Evolutionary conservation across 225 moss, liverwort and hornwort genomes (phyloP).

Genomic region (Straminergon stramineum): DNA sequence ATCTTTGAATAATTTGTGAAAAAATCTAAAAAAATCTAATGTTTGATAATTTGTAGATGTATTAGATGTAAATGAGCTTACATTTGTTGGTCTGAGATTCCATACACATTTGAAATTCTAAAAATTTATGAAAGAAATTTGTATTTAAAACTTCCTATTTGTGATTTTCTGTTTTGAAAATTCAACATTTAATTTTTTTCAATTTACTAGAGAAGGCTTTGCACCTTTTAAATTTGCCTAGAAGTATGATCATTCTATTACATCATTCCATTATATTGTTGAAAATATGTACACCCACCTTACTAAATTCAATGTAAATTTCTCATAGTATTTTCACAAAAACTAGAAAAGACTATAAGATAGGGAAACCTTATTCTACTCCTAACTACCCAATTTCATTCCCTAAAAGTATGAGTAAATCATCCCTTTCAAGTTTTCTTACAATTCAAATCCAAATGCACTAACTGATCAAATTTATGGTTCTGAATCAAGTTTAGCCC

Average conservation of each 20-base stretch:
- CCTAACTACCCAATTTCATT: not conserved
- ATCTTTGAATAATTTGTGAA: not conserved
- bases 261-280: not conserved
- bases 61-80: not conserved
- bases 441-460: not conserved
- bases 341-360: not conserved
- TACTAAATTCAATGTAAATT: not conserved
- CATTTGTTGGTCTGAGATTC: not conserved
- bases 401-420: not conserved
- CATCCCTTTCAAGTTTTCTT: not conserved
- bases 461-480: not conserved
- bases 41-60: not conserved
- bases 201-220: not conserved
- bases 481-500: accelerated
- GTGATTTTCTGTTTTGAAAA: accelerated
- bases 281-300: not conserved
- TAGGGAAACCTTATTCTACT: not conserved
- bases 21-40: not conserved
- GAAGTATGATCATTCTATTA: not conserved
- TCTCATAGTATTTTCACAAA: not conserved
- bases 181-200: not conserved
- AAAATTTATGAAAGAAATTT: not conserved
- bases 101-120: not conserved
- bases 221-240: not conserved
- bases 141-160: not conserved